A percentile compares a stretch with the other conserved stretches of the same genome.
phyloP scores from a whole-genome alignment of 305 asterid species.

The Solanum hybrid region DNA sequence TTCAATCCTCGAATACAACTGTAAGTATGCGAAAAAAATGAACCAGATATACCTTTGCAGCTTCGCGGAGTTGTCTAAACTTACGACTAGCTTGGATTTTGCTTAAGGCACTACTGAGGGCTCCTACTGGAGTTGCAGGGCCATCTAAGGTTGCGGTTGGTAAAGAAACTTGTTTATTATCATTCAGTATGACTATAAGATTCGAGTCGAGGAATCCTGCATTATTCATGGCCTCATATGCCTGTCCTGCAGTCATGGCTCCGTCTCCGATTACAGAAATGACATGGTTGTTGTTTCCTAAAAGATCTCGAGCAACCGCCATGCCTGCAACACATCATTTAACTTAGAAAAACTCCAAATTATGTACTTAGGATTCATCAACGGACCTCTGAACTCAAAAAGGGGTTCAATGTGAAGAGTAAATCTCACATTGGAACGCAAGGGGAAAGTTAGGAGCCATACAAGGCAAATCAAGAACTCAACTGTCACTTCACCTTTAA shows the following conservation, averaged over 20 bases:
- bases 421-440: not conserved
- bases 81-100: slow-evolving; percentile 69
- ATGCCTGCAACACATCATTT: slow-evolving; percentile 33
- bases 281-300: slow-evolving; percentile 54
- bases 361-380: not conserved
- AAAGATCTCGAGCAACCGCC: slow-evolving; percentile 71
- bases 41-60: slow-evolving; percentile 44
- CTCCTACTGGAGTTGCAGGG: slow-evolving; percentile 64
- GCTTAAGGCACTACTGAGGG: slow-evolving; percentile 54
- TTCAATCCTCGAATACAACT: not conserved
- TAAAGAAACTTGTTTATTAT: slow-evolving; percentile 62
- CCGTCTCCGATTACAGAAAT: slow-evolving; percentile 70
- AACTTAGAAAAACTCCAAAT: not conserved
- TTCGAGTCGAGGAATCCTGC: slow-evolving; percentile 66
- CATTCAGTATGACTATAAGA: slow-evolving; percentile 51
- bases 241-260: slow-evolving; percentile 82
- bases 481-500: not conserved
- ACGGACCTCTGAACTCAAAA: not conserved
- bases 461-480: not conserved
- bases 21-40: not conserved
- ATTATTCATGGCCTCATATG: slow-evolving; percentile 79
- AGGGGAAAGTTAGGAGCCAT: not conserved
- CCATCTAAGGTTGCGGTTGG: slow-evolving; percentile 72
- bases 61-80: slow-evolving; percentile 67
- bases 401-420: not conserved